phyloP scores from a whole-genome alignment of 2,329 filamentous ascomycete genomes.

The Epichloe coenophiala region DNA sequence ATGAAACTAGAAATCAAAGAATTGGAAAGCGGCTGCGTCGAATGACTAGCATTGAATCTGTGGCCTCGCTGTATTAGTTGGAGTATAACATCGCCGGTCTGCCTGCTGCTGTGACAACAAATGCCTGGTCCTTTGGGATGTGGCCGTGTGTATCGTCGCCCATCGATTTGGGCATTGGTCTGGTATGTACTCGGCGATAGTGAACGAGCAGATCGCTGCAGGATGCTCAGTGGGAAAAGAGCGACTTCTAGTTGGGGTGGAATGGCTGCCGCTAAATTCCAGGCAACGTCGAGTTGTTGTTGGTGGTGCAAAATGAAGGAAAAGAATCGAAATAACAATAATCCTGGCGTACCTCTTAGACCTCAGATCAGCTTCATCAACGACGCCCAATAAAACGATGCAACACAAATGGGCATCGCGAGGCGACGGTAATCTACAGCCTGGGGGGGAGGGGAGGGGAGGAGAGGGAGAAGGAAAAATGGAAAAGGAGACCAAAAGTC shows the following conservation, averaged over 20 bases:
- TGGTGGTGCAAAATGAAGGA: background rate
- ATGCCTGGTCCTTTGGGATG: background rate
- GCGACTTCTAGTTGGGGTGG: background rate
- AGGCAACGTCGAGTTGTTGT: background rate
- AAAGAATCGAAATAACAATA: constrained; percentile 1
- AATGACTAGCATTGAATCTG: background rate
- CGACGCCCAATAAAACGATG: constrained; percentile 6
- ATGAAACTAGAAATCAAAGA: background rate
- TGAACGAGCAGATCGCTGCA: background rate
- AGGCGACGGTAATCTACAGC: constrained; percentile 3
- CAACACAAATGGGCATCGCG: constrained; percentile 9
- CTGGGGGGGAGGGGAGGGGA: background rate
- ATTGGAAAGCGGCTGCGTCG: background rate
- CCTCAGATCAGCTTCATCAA: constrained; percentile 4
- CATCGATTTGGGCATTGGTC: background rate
- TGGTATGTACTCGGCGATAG: background rate
- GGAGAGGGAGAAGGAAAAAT: background rate
- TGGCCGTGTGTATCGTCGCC: background rate
- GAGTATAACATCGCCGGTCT: background rate
- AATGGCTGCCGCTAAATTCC: background rate
- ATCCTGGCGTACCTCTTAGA: background rate
- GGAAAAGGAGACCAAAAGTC: constrained; percentile 1
- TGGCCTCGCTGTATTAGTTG: background rate
- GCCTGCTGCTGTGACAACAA: background rate
- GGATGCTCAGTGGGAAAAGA: background rate